Evolutionary conservation across 73 alveolate genomes (phyloP), one percentile per base, ranked within the genome.

Genomic region (Paramecium octaurelia): DNA sequence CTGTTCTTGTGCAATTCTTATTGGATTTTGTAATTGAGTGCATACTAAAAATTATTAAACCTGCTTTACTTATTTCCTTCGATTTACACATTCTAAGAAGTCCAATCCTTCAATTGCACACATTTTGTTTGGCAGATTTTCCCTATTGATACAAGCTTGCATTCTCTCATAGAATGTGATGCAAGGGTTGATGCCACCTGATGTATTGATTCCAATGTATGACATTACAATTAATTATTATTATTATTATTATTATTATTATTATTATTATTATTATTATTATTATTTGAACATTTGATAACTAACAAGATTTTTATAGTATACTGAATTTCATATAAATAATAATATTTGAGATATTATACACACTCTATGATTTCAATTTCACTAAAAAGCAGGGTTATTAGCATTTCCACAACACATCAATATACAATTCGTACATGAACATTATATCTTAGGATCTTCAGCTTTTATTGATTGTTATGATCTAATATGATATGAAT

Each of bases 31-130:
- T 31, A 80, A 46, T 80, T 80, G 29, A 80, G 75, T 18, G 91
- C 91, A 80, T 80, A 46, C 91, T 80, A 80, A 1, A 80, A 24
- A 27, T 44, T 44, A 18, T 35, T 36, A 16, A 14, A 8, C 3
- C 3, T 44, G 27, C 31, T 18, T 54, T 80, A 80, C 91, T 80
- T 80, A 46, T 46, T 80, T 80, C 23, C 73, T 80, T 44, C 57
- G 27, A 80, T 48, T 80, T 0, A 80, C 46, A 80, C 91, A 80
- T 23, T 80, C 91, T 23, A 80, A 80, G 16, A 31, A 80, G 18
- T 80, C 91, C 23, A 80, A 14, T 42, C 91, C 73, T 80, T 80
- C 91, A 80, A 80, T 40, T 11, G 75, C 91, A 46, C 91, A 80
- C 91, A 80, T 42, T 46, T 48, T 80, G 18, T 80, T 80, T 18